Base-by-base conservation (phyloP, 257 asterid species). In the Penstemon newberryi region DNA sequence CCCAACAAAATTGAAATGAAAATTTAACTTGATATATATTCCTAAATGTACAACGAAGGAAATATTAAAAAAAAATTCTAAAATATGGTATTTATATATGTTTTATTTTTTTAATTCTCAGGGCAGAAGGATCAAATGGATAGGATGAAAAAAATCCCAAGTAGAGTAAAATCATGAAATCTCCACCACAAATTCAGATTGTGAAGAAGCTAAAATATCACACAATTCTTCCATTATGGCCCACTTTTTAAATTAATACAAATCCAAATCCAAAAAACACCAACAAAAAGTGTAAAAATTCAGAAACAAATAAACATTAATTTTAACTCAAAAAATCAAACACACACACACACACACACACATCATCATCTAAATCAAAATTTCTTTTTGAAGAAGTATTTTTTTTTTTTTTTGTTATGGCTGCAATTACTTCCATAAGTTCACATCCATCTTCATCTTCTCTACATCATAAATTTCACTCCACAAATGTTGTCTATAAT, bases 131-230 rank as follows among this genome's bases (percentile, higher is more conserved):
- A 68, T 55, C 69, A 71, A 78, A 82, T 65, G 86, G 82, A 74
- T 72, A 78, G 80, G 85, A 79, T 75, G 74, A 25, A 66, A 70
- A 67, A 74, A 83, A 80, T 82, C 92, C 81, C 10, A 51, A 61
- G 61, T 57, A 61, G 67, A 45, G 66, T 45, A 39, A 73, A 72
- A 33, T 46, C 72, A 56, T 45, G 45, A 36, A 75, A 80, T 79
- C 77, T 57, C 60, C 77, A 79, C 97, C 96, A 88, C 96, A 83
- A 71, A 71, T 75, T 80, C 73, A 79, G 97, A 84, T 88, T 80
- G 63, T 76, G 78, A 71, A 73, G 47, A 57, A 42, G 54, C 73
- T 10, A 78, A 85, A 81, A 78, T 83, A 88, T 90, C 86, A 71
- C 71, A 49, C 69, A 40, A 38, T 39, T 69, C 62, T 40, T 60